A percentile compares a stretch with the other conserved stretches of the same genome.
Conservation (phyloP, 2,329 filamentous ascomycete genomes). For the Colletotrichum sp. region DNA sequence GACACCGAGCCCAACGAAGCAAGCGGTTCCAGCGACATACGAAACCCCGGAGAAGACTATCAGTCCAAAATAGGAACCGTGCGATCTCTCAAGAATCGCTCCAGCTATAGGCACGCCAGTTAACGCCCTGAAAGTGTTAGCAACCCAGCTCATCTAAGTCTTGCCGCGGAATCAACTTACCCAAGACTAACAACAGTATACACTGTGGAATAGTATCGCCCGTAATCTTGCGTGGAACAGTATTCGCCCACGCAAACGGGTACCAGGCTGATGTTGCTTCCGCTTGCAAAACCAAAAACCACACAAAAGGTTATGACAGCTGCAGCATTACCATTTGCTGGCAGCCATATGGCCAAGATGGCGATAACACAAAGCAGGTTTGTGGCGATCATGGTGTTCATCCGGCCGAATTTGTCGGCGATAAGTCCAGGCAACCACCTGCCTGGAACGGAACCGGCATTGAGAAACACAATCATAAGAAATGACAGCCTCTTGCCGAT, state of each 20-base stretch:
- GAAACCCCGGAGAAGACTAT: neutral
- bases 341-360: neutral
- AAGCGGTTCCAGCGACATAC: neutral
- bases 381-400: neutral
- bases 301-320: neutral
- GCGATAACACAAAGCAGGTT: neutral
- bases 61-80: neutral
- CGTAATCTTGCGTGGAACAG: neutral
- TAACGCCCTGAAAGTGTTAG: neutral
- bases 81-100: neutral
- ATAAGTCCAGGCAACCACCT: neutral
- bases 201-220: neutral
- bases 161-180: neutral
- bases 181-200: neutral
- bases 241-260: neutral
- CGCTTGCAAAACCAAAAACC: fast-evolving
- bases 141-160: fast-evolving
- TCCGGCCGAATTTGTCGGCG: neutral
- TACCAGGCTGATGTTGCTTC: neutral
- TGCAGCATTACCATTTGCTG: neutral
- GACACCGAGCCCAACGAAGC: neutral
- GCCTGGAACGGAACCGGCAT: neutral
- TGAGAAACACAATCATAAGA: neutral
- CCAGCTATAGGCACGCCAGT: neutral
- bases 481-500: neutral